These are phyloP conservation scores for Vitellaria paradoxa DNA, from an alignment of 179 eudicot species.

Conservation along the genomic window DNA sequence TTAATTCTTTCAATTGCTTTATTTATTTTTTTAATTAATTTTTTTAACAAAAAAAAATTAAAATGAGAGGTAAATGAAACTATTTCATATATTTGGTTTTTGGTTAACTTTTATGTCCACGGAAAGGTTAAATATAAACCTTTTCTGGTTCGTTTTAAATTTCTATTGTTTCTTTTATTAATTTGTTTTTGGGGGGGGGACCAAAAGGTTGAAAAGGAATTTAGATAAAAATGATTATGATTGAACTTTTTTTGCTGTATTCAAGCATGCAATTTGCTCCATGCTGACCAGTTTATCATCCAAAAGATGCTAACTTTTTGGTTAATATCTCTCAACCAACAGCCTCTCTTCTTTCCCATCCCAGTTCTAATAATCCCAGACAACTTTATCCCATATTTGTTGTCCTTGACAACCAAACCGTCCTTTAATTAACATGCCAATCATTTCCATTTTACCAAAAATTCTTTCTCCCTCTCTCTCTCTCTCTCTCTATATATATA, in stretches of 20 bases:
- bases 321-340: neutral
- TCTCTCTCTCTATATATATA: no score
- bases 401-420: neutral
- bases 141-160: neutral
- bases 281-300: conserved; percentile 3
- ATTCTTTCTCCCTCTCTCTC: conserved; percentile 3
- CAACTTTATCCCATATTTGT: conserved; percentile 4
- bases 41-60: no score
- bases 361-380: conserved; percentile 10
- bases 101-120: no score
- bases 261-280: conserved; percentile 13
- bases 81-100: no score
- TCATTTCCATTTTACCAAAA: neutral
- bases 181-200: neutral
- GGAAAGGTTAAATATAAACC: no score
- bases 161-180: neutral
- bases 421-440: neutral
- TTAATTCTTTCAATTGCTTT: no score
- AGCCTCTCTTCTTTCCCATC: neutral
- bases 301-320: neutral
- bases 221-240: neutral
- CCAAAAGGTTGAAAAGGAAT: neutral
- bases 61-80: no score
- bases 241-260: neutral
- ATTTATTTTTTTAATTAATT: no score